These are phyloP conservation scores for Micractinium conductrix DNA, from an alignment of 139 green algal genomes.

Conservation along the genomic window DNA sequence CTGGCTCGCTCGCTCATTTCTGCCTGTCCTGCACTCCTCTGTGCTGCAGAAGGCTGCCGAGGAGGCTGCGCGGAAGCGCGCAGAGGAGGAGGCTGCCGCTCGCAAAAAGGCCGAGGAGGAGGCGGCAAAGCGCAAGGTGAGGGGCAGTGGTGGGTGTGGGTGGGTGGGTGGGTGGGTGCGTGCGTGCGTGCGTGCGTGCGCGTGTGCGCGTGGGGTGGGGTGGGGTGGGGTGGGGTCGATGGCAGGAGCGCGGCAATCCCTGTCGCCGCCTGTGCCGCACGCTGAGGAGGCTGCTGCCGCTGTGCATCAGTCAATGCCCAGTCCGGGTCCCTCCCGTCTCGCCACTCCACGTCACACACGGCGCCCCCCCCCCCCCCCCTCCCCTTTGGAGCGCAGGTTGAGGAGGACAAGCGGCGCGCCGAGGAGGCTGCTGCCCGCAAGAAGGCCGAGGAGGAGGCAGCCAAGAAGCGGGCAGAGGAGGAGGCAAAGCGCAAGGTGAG, in stretches of 20 bases:
- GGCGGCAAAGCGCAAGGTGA: not conserved
- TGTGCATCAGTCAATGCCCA: too few species aligned
- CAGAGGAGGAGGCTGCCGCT: not conserved
- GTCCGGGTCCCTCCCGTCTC: too few species aligned
- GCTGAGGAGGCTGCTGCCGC: too few species aligned
- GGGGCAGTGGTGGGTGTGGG: not conserved
- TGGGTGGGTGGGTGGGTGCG: too few species aligned
- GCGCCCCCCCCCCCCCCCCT: too few species aligned
- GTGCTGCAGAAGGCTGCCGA: conserved; percentile 5
- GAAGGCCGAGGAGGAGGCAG: conserved; percentile 1
- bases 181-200: not conserved
- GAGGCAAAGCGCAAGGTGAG: conserved; percentile 14
- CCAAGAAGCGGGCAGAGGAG: conserved; percentile 1
- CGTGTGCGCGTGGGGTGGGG: not conserved
- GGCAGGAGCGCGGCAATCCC: too few species aligned
- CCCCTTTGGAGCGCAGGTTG: not conserved
- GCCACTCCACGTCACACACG: too few species aligned
- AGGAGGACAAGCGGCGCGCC: not conserved
- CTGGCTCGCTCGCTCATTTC: too few species aligned
- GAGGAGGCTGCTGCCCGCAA: conserved; percentile 13
- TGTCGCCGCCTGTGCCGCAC: too few species aligned
- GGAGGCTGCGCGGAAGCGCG: conserved; percentile 9
- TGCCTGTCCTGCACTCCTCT: too few species aligned
- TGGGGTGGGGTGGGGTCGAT: too few species aligned
- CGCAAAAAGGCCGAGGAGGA: conserved; percentile 21